Evolutionary conservation across 768 basidiomycete genomes (phyloP), one percentile per base, ranked within the genome.

Genomic region (Harrya chromipes): DNA sequence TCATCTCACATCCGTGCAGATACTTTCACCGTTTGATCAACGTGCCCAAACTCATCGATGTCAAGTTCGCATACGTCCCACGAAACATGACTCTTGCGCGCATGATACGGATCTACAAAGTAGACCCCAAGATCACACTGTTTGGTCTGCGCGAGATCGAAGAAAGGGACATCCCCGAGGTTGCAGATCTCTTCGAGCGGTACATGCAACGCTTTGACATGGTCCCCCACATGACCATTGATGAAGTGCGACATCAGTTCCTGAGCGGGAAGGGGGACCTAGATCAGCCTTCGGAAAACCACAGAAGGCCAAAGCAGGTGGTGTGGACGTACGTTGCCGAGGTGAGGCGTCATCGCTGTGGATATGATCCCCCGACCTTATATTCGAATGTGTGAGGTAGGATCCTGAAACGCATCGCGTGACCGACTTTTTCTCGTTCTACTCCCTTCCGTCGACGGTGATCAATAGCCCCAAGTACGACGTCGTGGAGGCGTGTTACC

Each of bases 381-480:
- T 24, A 19, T 36, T 38, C 17, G 36, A 26, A 49, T 26, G 29
- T 20, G 13, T 41, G 41, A 19, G 34, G 20, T 54, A 98, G 94
- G 80, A 97, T 67, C 87, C 90, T 2, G 70, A 80, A 50, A 87
- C 87, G 3, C 82, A 87, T 51, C 78, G 79, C 53, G 85, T 99
- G 59, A 97, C 95, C 2, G 97, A 99, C 70, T 89, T 94, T 63
- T 87, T 97, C 70, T 94, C 95, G 9, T 95, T 98, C 74, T 99
- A 97, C 68, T 90, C 90, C 13, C 82, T 99, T 20, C 95, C 97
- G 1, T 98, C 95, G 5, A 89, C 92, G 1, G 84, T 98, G 53
- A 91, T 98, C 64, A 79, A 82, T 45, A 83, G 82, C 57, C 53
- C 75, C n/a, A 88, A 84, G 56, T 71, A 93, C 63, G 75, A 78